Conservation (phyloP, 306 rosid genomes). For the Acacia melanoxylon region DNA sequence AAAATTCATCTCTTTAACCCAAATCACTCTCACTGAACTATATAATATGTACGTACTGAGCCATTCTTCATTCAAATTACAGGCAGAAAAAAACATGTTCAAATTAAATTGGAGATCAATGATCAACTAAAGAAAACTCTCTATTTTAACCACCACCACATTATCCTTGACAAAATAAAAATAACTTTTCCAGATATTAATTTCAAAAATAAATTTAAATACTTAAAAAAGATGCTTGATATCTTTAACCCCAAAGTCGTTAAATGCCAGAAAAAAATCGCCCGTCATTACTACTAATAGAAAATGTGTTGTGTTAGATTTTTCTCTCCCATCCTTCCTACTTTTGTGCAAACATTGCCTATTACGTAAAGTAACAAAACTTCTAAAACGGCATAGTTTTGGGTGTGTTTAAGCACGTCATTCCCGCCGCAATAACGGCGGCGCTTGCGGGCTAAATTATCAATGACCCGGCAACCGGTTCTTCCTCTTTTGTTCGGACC, state of each 20-base stretch:
- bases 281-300: neutral
- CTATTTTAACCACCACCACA: neutral
- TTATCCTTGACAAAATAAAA: neutral
- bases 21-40: neutral
- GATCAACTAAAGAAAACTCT: neutral
- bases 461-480: constrained; percentile 21
- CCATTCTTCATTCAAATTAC: neutral
- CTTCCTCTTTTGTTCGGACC: neutral
- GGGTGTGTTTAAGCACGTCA: constrained; percentile 44
- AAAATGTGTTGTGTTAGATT: constrained; percentile 21
- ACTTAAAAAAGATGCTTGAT: neutral
- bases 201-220: neutral
- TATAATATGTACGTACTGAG: neutral
- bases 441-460: constrained; percentile 31
- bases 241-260: neutral
- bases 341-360: constrained; percentile 23
- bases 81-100: neutral
- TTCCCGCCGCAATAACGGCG: constrained; percentile 83
- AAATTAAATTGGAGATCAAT: neutral
- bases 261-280: neutral
- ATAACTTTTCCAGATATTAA: neutral
- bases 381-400: constrained; percentile 14
- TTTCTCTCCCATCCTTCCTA: constrained; percentile 21
- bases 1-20: neutral
- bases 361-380: constrained; percentile 35